A percentile compares a stretch with the other conserved stretches of the same genome.
Evolutionary conservation across 208 protist species (phyloP).

Genomic region (Wallacemonas collosoma): DNA sequence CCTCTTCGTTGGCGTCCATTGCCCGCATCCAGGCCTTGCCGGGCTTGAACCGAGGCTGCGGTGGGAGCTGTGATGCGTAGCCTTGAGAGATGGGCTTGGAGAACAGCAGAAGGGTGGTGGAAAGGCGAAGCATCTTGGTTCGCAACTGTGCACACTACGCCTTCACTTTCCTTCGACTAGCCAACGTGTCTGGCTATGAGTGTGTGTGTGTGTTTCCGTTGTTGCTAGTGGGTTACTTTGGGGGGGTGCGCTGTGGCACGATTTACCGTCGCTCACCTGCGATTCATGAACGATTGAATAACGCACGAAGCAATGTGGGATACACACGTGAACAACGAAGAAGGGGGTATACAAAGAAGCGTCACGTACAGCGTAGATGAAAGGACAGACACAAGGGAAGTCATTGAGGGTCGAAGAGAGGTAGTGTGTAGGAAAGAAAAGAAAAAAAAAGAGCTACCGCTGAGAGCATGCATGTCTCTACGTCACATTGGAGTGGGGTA

Average conservation of each 20-base stretch:
- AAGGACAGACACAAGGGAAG: slow-evolving; percentile 1
- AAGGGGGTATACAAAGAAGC: no score
- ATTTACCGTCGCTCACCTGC: no score
- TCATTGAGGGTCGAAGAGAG: background rate
- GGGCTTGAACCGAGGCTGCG: slow-evolving; percentile 23
- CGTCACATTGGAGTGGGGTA: no score
- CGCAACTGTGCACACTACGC: background rate
- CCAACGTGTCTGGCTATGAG: no score
- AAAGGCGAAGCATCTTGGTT: slow-evolving; percentile 32
- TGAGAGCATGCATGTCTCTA: background rate
- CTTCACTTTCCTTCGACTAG: no score
- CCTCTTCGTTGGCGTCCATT: slow-evolving; percentile 61
- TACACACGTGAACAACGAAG: no score
- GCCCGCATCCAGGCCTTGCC: slow-evolving; percentile 57
- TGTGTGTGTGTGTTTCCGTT: slow-evolving; percentile 2
- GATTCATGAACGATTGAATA: no score
- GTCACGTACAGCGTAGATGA: no score
- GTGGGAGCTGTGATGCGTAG: slow-evolving; percentile 67
- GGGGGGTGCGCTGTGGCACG: no score
- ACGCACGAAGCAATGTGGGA: no score
- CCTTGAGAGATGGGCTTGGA: slow-evolving; percentile 81
- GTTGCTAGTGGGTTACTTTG: background rate
- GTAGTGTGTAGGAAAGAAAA: slow-evolving; percentile 16
- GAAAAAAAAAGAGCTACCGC: slow-evolving; percentile 6
- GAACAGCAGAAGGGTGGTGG: slow-evolving; percentile 41